Evolutionary conservation across 345 rosid species (phyloP), one percentile per base, ranked within the genome.

Genomic region (Syzygium jambos): DNA sequence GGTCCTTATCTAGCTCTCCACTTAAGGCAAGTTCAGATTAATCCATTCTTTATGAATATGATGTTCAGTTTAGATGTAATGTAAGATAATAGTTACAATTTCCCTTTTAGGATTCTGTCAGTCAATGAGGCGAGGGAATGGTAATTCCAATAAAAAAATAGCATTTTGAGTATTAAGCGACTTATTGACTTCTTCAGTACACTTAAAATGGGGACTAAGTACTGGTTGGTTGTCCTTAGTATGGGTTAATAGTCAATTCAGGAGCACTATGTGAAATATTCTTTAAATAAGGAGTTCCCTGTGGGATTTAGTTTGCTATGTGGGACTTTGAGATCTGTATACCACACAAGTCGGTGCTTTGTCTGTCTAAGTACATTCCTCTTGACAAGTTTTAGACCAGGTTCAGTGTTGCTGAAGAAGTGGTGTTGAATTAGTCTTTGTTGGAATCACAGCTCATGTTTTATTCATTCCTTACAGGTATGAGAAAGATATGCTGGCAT

Each of bases 401-500:
- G 25, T 38, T 73, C 27, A 73, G 49, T 5, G 27, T 38, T 73
- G 49, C 82, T 73, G 82, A 73, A 19, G 63, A 85, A 19, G 68
- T 73, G 82, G 14, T 73, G 43, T 73, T 43, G 82, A 21, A 86
- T 41, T 68, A 52, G 78, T 65, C 56, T 77, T 85, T 52, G 29
- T 65, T 65, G 84, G 82, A 49, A 38, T 73, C 49, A 61, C 78
- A 34, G 84, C 11, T 59, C 52, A 57, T 19, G 61, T 49, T 80
- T 83, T 41, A 9, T 51, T 86, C 43, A 12, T 87, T 53, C 85
- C 54, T 27, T 85, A 54, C 90, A 97, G 99, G 94, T 97, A 96
- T 87, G 99, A 95, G 93, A 97, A 95, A 90, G 99, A 97, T 90
- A 97, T 97, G 99, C 96, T 97, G 90, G 97, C 99, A 90, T 97